These are phyloP conservation scores for Yamadazyma takamatsuzukensis DNA, from an alignment of 805 yeast species.

Conservation along the genomic window DNA sequence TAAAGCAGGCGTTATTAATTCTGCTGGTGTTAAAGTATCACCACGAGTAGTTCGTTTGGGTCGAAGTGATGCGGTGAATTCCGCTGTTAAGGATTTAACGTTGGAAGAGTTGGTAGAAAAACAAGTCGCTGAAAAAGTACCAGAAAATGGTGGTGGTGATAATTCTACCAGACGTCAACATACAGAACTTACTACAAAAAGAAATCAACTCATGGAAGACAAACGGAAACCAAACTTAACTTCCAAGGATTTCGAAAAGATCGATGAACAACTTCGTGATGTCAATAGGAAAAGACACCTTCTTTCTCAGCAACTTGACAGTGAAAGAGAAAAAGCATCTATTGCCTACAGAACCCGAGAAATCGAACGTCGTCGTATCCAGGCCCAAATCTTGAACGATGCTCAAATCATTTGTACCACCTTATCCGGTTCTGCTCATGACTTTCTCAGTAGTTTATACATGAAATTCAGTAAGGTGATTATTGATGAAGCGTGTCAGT, in stretches of 20 bases:
- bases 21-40: slow-evolving; percentile 47
- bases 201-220: slow-evolving; percentile 43
- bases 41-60: slow-evolving; percentile 87
- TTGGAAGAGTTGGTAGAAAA: slow-evolving; percentile 82
- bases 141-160: slow-evolving; percentile 22
- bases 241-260: slow-evolving; percentile 42
- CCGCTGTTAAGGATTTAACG: slow-evolving; percentile 76
- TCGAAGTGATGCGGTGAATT: slow-evolving; percentile 80
- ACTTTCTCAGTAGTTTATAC: slow-evolving; percentile 68
- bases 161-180: slow-evolving; percentile 48
- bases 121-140: slow-evolving; percentile 38
- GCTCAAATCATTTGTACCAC: slow-evolving; percentile 92
- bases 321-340: slow-evolving; percentile 68
- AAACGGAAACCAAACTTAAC: slow-evolving; percentile 17
- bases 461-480: slow-evolving; percentile 85
- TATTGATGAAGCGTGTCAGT: slow-evolving; percentile 96
- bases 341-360: slow-evolving; percentile 73
- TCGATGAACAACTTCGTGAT: slow-evolving; percentile 51
- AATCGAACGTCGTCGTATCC: slow-evolving; percentile 69
- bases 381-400: slow-evolving; percentile 62
- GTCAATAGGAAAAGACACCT: slow-evolving; percentile 62
- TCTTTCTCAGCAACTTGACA: slow-evolving; percentile 71
- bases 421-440: slow-evolving; percentile 91
- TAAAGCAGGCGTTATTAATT: slow-evolving; percentile 61
- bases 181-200: slow-evolving; percentile 49